Base-by-base conservation (phyloP, 768 basidiomycete genomes). In the Mycena pura region DNA sequence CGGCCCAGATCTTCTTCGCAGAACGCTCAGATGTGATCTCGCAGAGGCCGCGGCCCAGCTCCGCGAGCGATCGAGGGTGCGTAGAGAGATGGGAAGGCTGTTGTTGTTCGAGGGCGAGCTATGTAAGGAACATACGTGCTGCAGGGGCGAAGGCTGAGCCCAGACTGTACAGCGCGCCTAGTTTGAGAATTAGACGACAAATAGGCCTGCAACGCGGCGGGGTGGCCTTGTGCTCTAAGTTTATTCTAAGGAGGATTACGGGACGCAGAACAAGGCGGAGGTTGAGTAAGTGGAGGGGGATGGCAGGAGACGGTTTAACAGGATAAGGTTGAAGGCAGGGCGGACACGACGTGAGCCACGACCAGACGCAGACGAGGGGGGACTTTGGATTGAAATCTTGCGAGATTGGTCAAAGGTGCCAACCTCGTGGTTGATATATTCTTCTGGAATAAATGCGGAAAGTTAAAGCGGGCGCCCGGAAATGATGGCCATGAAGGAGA, bases 361-460 rank as follows among this genome's bases (percentile, higher is more conserved):
- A n/a, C n/a, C n/a, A n/a, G n/a, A n/a, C n/a, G n/a, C n/a, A n/a
- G n/a, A 25, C 28, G 45, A 28, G 15, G 22, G 11, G 22, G 41
- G 41, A 19, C 55, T 53, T 63, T 62, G 65, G 51, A 58, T 36
- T 45, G 41, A 53, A 62, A 27, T 34, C 24, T 19, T 54, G 39
- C 40, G 51, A 21, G 22, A 38, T 41, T 47, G n/a, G n/a, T n/a
- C n/a, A n/a, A n/a, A n/a, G n/a, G 67, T 68, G 59, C 25, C 50
- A 19, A 9, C 5, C 10, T 28, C 36, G 47, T 39, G 47, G 19
- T 17, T 31, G 19, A 32, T 40, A 45, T 38, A 31, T 32, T 28
- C 28, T 49, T 49, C 29, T 49, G 11, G 43, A 51, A 38, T 25
- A 53, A 53, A 60, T 32, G 59, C 59, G 48, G 48, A 59, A 59